These are phyloP conservation scores for Dendrobium catenatum DNA, from an alignment of 106 monocot species.

Conservation along the genomic window DNA sequence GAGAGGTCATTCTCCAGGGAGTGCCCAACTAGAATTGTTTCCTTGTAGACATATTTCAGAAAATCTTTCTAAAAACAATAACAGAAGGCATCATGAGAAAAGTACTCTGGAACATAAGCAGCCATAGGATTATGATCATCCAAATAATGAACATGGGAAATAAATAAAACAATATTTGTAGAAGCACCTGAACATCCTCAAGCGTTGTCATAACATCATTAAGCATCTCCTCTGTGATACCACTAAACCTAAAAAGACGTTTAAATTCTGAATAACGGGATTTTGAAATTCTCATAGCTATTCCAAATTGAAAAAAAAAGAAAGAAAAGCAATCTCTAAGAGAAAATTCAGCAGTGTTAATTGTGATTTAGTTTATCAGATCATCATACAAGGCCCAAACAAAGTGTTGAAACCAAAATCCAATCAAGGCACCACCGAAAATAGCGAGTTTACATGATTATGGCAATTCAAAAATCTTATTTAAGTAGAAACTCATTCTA, in stretches of 20 bases:
- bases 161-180: not conserved
- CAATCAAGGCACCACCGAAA: not conserved
- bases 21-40: conserved; percentile 95
- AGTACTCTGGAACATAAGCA: not conserved
- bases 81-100: not conserved
- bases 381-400: too few relatives aligned
- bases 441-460: not conserved
- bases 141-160: not conserved
- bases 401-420: not conserved
- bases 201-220: conserved; percentile 78
- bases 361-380: too few relatives aligned
- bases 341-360: too few relatives aligned
- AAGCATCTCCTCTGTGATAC: conserved; percentile 91
- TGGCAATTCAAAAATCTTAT: not conserved
- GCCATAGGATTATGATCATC: not conserved
- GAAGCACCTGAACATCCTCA: conserved; percentile 74
- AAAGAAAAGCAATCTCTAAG: too few relatives aligned
- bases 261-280: not conserved
- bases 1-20: conserved; percentile 97
- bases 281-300: not conserved
- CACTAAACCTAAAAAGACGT: conserved; percentile 70
- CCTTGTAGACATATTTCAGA: conserved; percentile 56
- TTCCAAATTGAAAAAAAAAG: too few relatives aligned
- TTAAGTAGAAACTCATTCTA: not conserved
- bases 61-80: conserved; percentile 63